These are phyloP conservation scores for Quercus mongolica DNA, from an alignment of 306 rosid genomes.

Conservation along the genomic window DNA sequence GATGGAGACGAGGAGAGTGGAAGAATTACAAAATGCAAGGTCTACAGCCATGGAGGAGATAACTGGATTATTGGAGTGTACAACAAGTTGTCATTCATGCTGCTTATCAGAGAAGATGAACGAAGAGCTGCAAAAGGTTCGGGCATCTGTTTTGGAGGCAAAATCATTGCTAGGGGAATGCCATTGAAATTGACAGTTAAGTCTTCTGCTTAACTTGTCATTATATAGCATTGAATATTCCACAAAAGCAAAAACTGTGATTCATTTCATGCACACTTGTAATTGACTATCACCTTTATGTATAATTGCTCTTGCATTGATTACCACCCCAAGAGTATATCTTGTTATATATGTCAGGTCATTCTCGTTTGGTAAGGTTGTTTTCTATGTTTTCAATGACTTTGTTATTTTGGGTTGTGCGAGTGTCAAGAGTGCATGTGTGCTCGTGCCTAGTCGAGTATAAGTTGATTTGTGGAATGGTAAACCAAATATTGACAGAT, in stretches of 20 bases:
- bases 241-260: slow-evolving; percentile 1
- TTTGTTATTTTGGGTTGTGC: no score
- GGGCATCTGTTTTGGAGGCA: slow-evolving; percentile 55
- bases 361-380: no score
- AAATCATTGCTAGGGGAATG: slow-evolving; percentile 45
- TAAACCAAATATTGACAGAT: no score
- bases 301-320: neutral
- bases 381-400: no score
- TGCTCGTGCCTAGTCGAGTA: no score
- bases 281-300: neutral
- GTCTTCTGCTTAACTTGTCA: neutral
- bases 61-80: slow-evolving; percentile 32
- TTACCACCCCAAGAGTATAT: no score
- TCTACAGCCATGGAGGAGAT: slow-evolving; percentile 41
- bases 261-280: slow-evolving; percentile 4
- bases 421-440: no score
- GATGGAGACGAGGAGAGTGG: slow-evolving; percentile 31
- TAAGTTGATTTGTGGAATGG: no score
- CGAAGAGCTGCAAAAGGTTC: slow-evolving; percentile 47
- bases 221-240: neutral
- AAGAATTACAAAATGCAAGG: slow-evolving; percentile 44
- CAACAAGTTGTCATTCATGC: slow-evolving; percentile 28
- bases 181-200: slow-evolving; percentile 36
- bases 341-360: no score
- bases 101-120: slow-evolving; percentile 48